Base-by-base conservation (phyloP, 164 flowering plant genomes). In the Annona squamosa region DNA sequence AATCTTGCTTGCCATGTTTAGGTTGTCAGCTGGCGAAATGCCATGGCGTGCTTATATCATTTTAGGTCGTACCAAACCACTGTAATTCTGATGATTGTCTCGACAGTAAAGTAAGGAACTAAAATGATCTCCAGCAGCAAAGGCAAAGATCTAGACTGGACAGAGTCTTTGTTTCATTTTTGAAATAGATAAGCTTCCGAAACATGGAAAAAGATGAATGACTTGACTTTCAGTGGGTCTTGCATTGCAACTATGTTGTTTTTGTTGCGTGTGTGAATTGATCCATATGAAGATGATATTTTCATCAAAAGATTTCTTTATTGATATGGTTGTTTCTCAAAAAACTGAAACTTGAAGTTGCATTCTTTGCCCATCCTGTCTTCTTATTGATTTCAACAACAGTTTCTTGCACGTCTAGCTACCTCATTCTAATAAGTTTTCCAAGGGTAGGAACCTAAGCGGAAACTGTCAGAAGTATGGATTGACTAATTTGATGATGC, bases 401-500 rank as follows among this genome's bases (percentile, higher is more conserved):
- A 52, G 13, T 13, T 52, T 52, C 13, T 52, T 52, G 2, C 59
- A 0, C 9, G 7, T 52, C 13, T 52, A 52, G 37, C 37, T 63
- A 63, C 18, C 18, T 5, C 26, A 63, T 63, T 63, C 4, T 7
- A 19, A 63, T 63, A 2, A n/a, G 37, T 65, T 7, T 65, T 3
- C 10, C 5, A 65, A 4, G 16, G 46, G 42, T 37, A 37, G 68
- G 46, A 65, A 65, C 48, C 63, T 75, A 10, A 4, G 46, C 48
- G 42, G 18, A 19, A 61, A 37, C 19, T 13, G 13, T 48, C 46
- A 63, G 62, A 70, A 56, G 9, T 52, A 26, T 59, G 63, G 37
- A 77, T 46, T 46, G 47, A 12, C 46, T 19, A 48, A 37, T 7
- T 65, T 52, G 71, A 45, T 67, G 56, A 12, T 73, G 13, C 59